Percentiles rank a stretch among this genome's conserved stretches.
Evolutionary conservation across 2,329 filamentous ascomycete genomes (phyloP).

Genomic region (Arthrobotrys entomopaga): DNA sequence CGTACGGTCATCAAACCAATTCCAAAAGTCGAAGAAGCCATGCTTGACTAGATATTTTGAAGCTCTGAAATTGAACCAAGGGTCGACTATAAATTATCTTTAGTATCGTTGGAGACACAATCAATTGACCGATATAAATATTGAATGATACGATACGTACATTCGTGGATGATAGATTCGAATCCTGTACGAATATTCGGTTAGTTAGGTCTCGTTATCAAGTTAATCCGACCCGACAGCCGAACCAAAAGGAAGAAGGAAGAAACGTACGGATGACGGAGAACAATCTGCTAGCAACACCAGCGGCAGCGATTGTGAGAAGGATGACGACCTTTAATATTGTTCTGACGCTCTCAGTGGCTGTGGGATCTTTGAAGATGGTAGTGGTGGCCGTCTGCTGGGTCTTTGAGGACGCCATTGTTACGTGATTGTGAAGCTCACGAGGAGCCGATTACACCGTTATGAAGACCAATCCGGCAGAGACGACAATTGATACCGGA

Average conservation of each 20-base stretch:
- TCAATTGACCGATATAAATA: conserved; percentile 20
- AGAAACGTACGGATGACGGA: conserved; percentile 88
- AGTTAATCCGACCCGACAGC: conserved; percentile 7
- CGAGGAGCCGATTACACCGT: conserved; percentile 30
- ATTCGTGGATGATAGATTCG: conserved; percentile 99
- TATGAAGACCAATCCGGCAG: conserved; percentile 12
- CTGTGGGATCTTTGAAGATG: conserved; percentile 77
- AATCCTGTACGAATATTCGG: conserved; percentile 71
- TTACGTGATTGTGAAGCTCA: conserved; percentile 46
- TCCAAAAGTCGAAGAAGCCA: conserved; percentile 99
- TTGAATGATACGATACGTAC: no score
- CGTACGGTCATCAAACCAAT: conserved; percentile 98
- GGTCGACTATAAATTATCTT: conserved; percentile 76
- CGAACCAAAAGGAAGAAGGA: conserved; percentile 36
- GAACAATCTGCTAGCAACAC: conserved; percentile 92
- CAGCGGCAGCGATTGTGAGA: conserved; percentile 86
- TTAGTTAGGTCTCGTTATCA: conserved; percentile 12
- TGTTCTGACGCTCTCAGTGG: conserved; percentile 81
- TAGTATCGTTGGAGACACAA: conserved; percentile 21
- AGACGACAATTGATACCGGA: conserved; percentile 5
- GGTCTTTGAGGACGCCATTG: conserved; percentile 56
- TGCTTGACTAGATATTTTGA: conserved; percentile 97
- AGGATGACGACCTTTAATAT: conserved; percentile 91
- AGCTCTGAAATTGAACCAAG: conserved; percentile 99
- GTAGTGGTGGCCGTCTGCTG: conserved; percentile 60